Percentiles rank a stretch among this genome's conserved stretches.
phyloP scores from a whole-genome alignment of 164 flowering plant genomes.

The Macadamia tetraphylla region DNA sequence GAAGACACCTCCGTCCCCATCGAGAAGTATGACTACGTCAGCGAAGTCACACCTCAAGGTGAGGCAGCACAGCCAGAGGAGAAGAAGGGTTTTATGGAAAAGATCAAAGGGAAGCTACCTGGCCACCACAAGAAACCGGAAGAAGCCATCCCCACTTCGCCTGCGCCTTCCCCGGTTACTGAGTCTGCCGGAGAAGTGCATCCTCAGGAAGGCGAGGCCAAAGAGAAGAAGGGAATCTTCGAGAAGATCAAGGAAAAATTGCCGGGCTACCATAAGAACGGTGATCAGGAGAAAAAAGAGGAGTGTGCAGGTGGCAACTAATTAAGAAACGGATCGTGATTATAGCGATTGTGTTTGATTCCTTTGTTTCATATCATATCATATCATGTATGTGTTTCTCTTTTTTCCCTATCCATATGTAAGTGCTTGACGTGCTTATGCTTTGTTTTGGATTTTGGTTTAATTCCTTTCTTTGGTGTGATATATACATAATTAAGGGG shows the following conservation, averaged over 20 bases:
- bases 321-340: background rate
- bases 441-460: too few species aligned
- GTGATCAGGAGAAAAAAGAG: conserved; percentile 18
- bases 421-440: too few species aligned
- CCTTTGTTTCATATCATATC: too few species aligned
- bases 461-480: too few species aligned
- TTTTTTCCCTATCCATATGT: too few species aligned
- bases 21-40: conserved; percentile 9
- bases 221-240: conserved; percentile 50
- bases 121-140: conserved; percentile 30
- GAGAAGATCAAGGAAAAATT: conserved; percentile 74
- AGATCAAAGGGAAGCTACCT: conserved; percentile 49
- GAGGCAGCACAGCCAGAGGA: conserved; percentile 17
- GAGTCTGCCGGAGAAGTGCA: conserved; percentile 2
- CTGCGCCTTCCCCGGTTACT: background rate
- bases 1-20: conserved; percentile 7
- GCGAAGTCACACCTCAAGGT: background rate
- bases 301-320: background rate
- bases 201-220: conserved; percentile 4
- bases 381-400: too few species aligned
- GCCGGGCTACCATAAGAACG: conserved; percentile 45
- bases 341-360: too few species aligned
- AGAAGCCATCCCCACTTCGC: conserved; percentile 10
- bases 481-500: too few species aligned
- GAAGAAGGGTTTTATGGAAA: conserved; percentile 44